Evolutionary conservation across 2,329 filamentous ascomycete genomes (phyloP).

Genomic region (Eutypa lata): DNA sequence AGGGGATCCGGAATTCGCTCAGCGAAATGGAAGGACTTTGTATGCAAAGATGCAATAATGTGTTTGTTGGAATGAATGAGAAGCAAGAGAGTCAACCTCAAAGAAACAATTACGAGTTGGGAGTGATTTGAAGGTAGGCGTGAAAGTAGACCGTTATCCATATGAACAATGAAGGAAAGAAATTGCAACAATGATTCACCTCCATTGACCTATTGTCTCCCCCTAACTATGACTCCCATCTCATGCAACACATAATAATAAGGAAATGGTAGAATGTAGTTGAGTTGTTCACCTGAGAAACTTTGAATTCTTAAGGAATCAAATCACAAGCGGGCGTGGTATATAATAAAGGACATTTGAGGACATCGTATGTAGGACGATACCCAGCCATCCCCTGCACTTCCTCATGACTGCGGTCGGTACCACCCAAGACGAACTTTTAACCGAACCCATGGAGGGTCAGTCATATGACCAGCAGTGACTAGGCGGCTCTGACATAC

Average conservation of each 20-base stretch:
- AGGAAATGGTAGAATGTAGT: slow-evolving; percentile 4
- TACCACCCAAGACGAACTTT: not conserved
- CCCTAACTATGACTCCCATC: slow-evolving; percentile 13
- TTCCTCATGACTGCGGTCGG: not conserved
- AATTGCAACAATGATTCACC: slow-evolving; percentile 10
- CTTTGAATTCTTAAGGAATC: slow-evolving; percentile 6
- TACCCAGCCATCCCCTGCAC: not conserved
- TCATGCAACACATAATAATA: slow-evolving; percentile 8
- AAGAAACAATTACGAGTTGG: slow-evolving; percentile 9
- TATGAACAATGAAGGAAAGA: slow-evolving; percentile 16
- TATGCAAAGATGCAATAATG: not conserved
- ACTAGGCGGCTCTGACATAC: slow-evolving; percentile 11
- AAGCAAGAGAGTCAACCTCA: not conserved
- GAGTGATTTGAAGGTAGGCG: slow-evolving; percentile 3
- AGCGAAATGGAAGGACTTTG: not conserved
- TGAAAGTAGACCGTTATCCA: slow-evolving; percentile 4
- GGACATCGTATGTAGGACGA: not conserved
- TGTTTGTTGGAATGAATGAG: not conserved
- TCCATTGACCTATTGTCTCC: slow-evolving; percentile 15
- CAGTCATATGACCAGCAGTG: not conserved
- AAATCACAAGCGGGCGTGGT: slow-evolving; percentile 4
- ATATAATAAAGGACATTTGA: slow-evolving; percentile 2
- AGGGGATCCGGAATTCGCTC: not conserved
- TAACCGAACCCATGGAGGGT: too few relatives aligned
- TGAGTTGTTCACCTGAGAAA: too few relatives aligned